Base-by-base conservation (phyloP, 306 rosid species). In the Aeschynomene evenia region DNA sequence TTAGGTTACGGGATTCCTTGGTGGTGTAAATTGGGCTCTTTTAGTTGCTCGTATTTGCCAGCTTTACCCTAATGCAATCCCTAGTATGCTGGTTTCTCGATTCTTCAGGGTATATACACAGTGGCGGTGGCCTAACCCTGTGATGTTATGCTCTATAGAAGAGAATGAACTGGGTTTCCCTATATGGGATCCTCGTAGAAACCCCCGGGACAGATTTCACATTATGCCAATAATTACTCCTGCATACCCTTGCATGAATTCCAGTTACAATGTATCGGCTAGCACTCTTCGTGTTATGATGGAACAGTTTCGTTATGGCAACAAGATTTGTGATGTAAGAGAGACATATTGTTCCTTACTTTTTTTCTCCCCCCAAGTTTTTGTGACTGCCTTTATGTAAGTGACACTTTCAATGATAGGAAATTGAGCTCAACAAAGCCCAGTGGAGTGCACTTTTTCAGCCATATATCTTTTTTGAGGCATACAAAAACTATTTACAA, bases 61-160 rank as follows among this genome's bases (percentile, higher is more conserved):
- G 84, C 91, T 94, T 78, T 94, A 94, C 78, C 99, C 99, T 74
- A 91, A 88, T 85, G 99, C 99, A 78, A 91, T 79, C 74, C 96
- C 98, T 56, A 90, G 98, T 80, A 88, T 94, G 97, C 72, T 94
- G 83, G 98, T 94, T 75, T 85, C 98, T 77, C 83, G 95, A 80
- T 94, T 94, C 84, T 94, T 94, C 80, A 88, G 98, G 84, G 97
- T 94, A 37, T 94, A 88, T 70, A 91, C 99, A 33, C 99, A 88
- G 77, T 94, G 99, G 99, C 90, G 99, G 81, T 94, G 99, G 99
- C 99, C 99, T 64, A 94, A 91, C 75, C 99, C 97, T 78, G 97
- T 94, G 55, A 91, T 89, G 96, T 78, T 94, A 26, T 91, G 99
- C 86, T 56, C 97, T 55, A 88, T 91, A 54, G 97, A 91, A 84